Base-by-base conservation (phyloP, 768 basidiomycete genomes). In the Collybia mongolica region DNA sequence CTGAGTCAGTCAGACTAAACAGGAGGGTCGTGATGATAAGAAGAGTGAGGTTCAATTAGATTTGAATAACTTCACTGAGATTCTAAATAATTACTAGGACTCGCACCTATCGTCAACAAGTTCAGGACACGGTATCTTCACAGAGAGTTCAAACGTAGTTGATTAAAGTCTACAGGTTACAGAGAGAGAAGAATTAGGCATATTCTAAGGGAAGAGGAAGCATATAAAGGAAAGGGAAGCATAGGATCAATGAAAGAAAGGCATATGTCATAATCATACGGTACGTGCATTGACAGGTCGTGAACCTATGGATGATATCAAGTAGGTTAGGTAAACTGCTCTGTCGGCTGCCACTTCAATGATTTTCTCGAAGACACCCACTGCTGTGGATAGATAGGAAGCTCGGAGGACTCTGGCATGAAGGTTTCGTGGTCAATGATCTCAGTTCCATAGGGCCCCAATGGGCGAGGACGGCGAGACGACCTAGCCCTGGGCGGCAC, bases 391-490 rank as follows among this genome's bases (percentile, higher is more conserved):
- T 39, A 39, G 12, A 26, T 22, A 5, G 37, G 46, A 29, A 12
- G 36, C 9, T 24, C 29, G 24, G 12, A 36, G 6, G 32, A 32
- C 18, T 44, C 28, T 11, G 22, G 7, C 19, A 14, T 18, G 24
- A 39, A 47, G 6, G 17, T 26, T 18, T 47, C 37, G 23, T 47
- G 15, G 22, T 39, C 46, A 14, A 47, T 28, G 37, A 47, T 28
- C 23, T 47, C 46, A 28, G 46, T 47, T n/a, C 23, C 46, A 22
- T 47, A 29, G 11, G 46, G 46, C 17, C 37, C 46, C 5, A 47
- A 29, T 39, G 22, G 35, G 6, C 26, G 45, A 8, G 45, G 22
- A 14, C 20, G 17, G n/a, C 38, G 45, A 6, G 35, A 36, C 2
- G 17, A 15, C 11, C 23, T 6, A 19, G n/a, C 17, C 19, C 38